Evolutionary conservation across 257 asterid species (phyloP), one percentile per base, ranked within the genome.

Genomic region (Solanum chilense): DNA sequence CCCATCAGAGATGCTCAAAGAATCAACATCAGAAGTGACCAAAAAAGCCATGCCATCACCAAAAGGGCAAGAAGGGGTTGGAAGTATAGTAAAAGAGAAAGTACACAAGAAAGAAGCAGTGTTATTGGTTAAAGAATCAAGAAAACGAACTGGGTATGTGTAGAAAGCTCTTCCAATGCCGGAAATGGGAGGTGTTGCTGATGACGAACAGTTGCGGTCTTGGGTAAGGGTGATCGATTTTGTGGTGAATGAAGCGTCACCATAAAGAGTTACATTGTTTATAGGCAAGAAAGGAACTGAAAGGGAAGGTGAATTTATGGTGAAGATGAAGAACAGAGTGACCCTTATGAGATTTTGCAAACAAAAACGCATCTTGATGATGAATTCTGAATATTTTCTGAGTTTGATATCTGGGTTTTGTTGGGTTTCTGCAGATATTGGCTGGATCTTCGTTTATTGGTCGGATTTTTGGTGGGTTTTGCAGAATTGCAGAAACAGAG

Each of bases 41-140:
- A 94, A 77, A 70, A 96, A 94, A 0, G 94, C 93, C 21, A 94
- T 44, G 5, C 99, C 99, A 41, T 96, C 96, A 9, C 98, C 99
- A 78, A 89, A 92, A 78, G 96, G 93, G 91, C 95, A 96, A 82
- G 92, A 86, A 84, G 89, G 91, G 52, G 87, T 69, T 45, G 88
- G 62, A 12, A 88, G 45, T 84, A 93, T 87, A 37, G 91, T 87
- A 91, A 96, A 96, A 23, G 99, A 90, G 93, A 96, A 95, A 85
- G 90, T 91, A 86, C 90, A 88, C 68, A 92, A 90, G 87, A 96
- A 96, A 8, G 98, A 96, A 39, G 92, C 93, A 5, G 96, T 88
- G 80, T 88, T 83, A n/a, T 92, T 92, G 42, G 93, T 44, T 3
- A 90, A 87, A 21, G 90, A 84, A 64, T 93, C 96, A 33, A 94